A percentile compares a stretch with the other conserved stretches of the same genome.
Evolutionary conservation across 2,329 filamentous ascomycete genomes (phyloP).

Genomic region (Fusarium pseudograminearum): DNA sequence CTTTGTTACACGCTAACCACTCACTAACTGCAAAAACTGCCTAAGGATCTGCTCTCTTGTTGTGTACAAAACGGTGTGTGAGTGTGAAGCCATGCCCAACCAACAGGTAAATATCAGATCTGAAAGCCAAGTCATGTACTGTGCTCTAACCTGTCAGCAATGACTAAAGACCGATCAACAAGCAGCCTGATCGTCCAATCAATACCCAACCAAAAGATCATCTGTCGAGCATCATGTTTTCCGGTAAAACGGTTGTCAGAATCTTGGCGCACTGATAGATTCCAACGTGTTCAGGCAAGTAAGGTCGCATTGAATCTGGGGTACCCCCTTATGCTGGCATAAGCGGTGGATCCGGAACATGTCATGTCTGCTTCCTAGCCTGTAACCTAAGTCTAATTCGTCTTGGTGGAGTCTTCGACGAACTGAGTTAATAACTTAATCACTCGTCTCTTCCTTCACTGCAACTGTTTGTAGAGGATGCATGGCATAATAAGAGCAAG

Average conservation of each 20-base stretch:
- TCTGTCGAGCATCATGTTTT: neutral
- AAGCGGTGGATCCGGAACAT: neutral
- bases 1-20: neutral
- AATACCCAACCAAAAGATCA: neutral
- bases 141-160: neutral
- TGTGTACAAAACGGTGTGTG: neutral
- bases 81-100: neutral
- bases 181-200: neutral
- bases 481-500: neutral
- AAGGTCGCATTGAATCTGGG: conserved; percentile 16
- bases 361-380: neutral
- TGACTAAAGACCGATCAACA: neutral
- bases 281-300: neutral
- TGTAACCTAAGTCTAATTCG: neutral
- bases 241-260: neutral
- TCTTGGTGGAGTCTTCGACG: neutral
- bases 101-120: neutral
- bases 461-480: neutral
- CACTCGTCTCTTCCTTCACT: neutral
- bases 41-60: neutral
- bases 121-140: neutral
- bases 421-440: neutral
- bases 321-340: neutral
- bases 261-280: neutral
- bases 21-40: too few species aligned